These are phyloP conservation scores for Cytospora piceae DNA, from an alignment of 2,329 filamentous ascomycete genomes.

Conservation along the genomic window DNA sequence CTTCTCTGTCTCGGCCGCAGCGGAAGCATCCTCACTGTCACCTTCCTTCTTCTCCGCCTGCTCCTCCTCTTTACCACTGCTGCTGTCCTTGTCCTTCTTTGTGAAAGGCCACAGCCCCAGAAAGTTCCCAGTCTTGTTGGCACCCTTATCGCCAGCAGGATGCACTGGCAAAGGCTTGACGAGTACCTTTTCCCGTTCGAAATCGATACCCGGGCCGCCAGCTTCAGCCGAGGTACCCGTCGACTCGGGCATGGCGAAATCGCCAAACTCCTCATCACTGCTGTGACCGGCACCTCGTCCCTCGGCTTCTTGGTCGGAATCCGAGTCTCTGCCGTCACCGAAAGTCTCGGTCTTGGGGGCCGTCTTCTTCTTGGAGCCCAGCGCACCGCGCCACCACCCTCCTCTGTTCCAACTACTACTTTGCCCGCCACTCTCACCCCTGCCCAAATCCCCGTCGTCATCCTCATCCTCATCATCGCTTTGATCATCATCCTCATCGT, in stretches of 20 bases:
- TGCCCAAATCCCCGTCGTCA: constrained; percentile 43
- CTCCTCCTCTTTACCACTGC: constrained; percentile 39
- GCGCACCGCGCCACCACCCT: constrained; percentile 43
- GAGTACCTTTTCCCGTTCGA: constrained; percentile 47
- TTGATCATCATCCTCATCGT: constrained; percentile 56
- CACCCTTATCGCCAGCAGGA: constrained; percentile 45
- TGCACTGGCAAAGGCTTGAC: constrained; percentile 60
- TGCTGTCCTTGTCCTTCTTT: constrained; percentile 34
- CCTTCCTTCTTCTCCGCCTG: neutral
- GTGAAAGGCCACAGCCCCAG: constrained; percentile 64
- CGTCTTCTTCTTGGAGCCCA: constrained; percentile 32
- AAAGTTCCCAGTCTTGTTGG: constrained; percentile 42
- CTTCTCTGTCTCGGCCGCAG: constrained; percentile 42
- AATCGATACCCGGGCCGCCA: constrained; percentile 33
- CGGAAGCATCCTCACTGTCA: constrained; percentile 37
- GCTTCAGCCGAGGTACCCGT: constrained; percentile 32
- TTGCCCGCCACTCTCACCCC: constrained; percentile 40
- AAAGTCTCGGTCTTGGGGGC: constrained; percentile 39
- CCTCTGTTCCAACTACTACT: constrained; percentile 40
- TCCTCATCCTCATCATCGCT: constrained; percentile 58
- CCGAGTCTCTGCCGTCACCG: constrained; percentile 43
- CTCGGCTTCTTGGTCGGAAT: constrained; percentile 44
- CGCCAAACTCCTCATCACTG: constrained; percentile 67
- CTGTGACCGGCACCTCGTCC: constrained; percentile 54
- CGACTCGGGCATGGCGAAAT: constrained; percentile 68